Percentiles rank a stretch among this genome's conserved stretches.
Conservation (phyloP, 208 protist genomes). For the Leishmania martiniquensis region DNA sequence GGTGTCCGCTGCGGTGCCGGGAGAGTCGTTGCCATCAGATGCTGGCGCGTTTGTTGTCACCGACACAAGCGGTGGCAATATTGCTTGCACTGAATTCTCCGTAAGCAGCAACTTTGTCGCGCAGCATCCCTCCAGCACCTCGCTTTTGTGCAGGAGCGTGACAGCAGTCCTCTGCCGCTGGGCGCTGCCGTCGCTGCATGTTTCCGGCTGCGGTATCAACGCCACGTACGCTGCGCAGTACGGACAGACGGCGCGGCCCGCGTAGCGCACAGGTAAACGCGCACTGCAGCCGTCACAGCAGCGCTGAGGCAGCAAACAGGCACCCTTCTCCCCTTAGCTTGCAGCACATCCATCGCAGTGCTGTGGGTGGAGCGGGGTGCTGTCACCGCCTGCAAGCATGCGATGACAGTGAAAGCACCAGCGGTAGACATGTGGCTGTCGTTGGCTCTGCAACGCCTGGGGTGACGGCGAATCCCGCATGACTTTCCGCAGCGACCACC, state of each 20-base stretch:
- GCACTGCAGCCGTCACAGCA: conserved; percentile 26
- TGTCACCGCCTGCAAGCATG: conserved; percentile 1
- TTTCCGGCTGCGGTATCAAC: conserved; percentile 1
- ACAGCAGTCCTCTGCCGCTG: conserved; percentile 24
- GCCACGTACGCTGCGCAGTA: conserved; percentile 31
- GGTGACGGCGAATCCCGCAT: neutral
- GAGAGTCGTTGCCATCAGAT: neutral
- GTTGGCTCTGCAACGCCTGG: neutral
- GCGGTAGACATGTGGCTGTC: neutral
- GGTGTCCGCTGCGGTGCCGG: neutral
- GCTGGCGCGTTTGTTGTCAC: neutral
- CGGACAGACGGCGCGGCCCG: conserved; percentile 33
- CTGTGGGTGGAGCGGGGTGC: conserved; percentile 2
- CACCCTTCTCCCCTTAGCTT: conserved; percentile 16
- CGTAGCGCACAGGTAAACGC: conserved; percentile 14
- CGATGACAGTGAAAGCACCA: conserved; percentile 30
- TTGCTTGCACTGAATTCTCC: neutral
- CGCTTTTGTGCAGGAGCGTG: conserved; percentile 30
- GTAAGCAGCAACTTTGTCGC: conserved; percentile 7
- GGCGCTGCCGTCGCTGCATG: neutral
- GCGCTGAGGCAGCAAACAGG: conserved; percentile 12
- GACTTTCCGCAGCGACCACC: neutral
- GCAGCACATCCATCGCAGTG: conserved; percentile 18
- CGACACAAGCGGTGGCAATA: neutral
- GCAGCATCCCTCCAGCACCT: conserved; percentile 18